Evolutionary conservation across 805 yeast species (phyloP), one percentile per base, ranked within the genome.

Genomic region (Candida peoriensis): DNA sequence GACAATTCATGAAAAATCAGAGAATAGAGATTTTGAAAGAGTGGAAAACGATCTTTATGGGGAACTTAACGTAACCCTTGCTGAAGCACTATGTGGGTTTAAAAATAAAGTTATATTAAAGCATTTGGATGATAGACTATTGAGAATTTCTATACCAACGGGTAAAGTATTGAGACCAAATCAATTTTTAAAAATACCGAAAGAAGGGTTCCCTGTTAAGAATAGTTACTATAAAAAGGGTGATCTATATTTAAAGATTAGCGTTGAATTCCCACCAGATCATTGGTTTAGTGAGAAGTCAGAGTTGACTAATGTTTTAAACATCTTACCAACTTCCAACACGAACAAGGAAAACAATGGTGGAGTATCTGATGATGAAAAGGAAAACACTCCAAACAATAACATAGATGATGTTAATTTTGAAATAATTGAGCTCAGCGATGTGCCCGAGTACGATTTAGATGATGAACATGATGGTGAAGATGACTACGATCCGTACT

Each of bases 41-140:
- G 66, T 68, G 27, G 81, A 75, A 8, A 58, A 75, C 42, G 90
- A 89, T 55, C 60, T 93, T 33, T 74, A 74, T 45, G 70, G 85
- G 3, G 63, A 68, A 20, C 59, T 78, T 25, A 64, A 63, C 7
- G 73, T 90, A 25, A 67, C 94, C 2, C 63, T 90, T 33, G 75
- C 75, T 11, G 97, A 90, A 45, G 80, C 96, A 0, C 64, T 90
- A n/a, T 73, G 86, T 39, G 97, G 97, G 3, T 81, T 89, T 49
- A 62, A 72, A 23, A 64, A 78, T 19, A 70, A 74, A 33, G 70
- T 73, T 10, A 64, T 87, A 2, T 61, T 82, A 8, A 74, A 73
- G 44, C 93, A 86, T 43, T 67, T 89, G 36, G 97, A 93, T 58
- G 89, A 81, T 13, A 74, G 97, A 42, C 73, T 77, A 24, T 57